Conservation (phyloP, 805 yeast genomes). For the Wickerhamiella nectarea region DNA sequence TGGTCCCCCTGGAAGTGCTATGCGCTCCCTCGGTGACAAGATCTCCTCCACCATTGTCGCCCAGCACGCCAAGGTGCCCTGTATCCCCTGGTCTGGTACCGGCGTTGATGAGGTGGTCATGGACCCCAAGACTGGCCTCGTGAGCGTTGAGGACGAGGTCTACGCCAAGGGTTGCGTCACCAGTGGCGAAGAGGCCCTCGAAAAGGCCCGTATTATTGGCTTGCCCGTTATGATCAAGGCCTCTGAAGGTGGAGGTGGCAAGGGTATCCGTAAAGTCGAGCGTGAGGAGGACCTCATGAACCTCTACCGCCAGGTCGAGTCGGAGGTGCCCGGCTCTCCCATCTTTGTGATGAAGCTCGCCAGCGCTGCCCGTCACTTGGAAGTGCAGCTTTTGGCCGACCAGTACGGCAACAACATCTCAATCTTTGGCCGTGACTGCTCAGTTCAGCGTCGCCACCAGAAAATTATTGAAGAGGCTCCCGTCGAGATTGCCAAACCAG, state of each 20-base stretch:
- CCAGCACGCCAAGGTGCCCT: conserved; percentile 95
- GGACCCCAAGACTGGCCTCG: conserved; percentile 59
- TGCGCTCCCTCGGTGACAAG: conserved; percentile 99
- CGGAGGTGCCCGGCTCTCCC: conserved; percentile 98
- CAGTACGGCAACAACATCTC: conserved; percentile 97
- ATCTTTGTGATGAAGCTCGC: conserved; percentile 96
- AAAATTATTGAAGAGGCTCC: conserved; percentile 99
- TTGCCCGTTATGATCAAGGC: conserved; percentile 99
- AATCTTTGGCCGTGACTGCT: conserved; percentile 96
- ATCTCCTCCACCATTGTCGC: conserved; percentile 97
- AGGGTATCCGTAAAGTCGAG: conserved; percentile 96
- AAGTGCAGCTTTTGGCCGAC: conserved; percentile 94
- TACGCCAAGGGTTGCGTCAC: conserved; percentile 81
- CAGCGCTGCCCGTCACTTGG: conserved; percentile 94
- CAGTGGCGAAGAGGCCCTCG: conserved; percentile 78
- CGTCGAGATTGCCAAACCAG: conserved; percentile 79
- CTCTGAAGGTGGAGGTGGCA: conserved; percentile 99
- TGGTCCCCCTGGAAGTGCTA: conserved; percentile 98
- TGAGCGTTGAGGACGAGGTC: conserved; percentile 72
- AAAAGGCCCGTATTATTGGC: conserved; percentile 74
- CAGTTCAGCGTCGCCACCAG: conserved; percentile 98
- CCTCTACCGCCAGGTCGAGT: conserved; percentile 83
- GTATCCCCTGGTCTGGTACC: conserved; percentile 99
- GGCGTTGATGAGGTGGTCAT: conserved; percentile 75
- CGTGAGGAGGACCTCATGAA: conserved; percentile 61